Percentiles rank a stretch among this genome's conserved stretches.
phyloP scores from a whole-genome alignment of 345 rosid species.

The Nephelium lappaceum region DNA sequence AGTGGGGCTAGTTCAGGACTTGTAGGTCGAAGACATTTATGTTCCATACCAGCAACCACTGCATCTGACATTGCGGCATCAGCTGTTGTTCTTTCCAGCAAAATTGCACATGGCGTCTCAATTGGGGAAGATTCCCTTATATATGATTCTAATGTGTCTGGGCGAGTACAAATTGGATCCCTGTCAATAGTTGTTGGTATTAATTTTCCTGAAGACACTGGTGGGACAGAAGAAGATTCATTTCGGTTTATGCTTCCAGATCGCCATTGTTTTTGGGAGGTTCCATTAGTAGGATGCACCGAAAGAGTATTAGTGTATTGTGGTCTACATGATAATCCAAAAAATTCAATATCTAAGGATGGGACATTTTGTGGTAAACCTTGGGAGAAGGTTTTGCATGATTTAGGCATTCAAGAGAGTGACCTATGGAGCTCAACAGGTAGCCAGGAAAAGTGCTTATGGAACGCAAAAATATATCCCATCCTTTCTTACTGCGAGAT shows the following conservation, averaged over 20 bases:
- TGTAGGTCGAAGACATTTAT: slow-evolving; percentile 89
- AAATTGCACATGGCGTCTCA: slow-evolving; percentile 82
- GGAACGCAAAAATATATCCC: slow-evolving; percentile 93
- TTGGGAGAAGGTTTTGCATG: slow-evolving; percentile 70
- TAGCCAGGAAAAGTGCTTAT: slow-evolving; percentile 73
- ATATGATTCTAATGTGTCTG: slow-evolving; percentile 72
- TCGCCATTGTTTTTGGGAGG: slow-evolving; percentile 99
- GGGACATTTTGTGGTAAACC: slow-evolving; percentile 98
- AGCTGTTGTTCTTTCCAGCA: slow-evolving; percentile 82
- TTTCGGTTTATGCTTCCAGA: slow-evolving; percentile 86
- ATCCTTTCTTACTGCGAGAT: slow-evolving; percentile 72
- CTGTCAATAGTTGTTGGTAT: slow-evolving; percentile 85
- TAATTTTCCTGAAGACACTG: slow-evolving; percentile 54
- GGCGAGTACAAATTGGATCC: slow-evolving; percentile 87
- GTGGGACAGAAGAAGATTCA: slow-evolving; percentile 36
- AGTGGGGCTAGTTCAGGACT: slow-evolving; percentile 75
- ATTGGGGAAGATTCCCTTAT: slow-evolving; percentile 94
- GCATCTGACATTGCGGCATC: slow-evolving; percentile 91
- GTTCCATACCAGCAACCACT: slow-evolving; percentile 93
- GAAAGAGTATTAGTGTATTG: slow-evolving; percentile 81
- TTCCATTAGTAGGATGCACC: slow-evolving; percentile 69
- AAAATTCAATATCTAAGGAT: slow-evolving; percentile 53
- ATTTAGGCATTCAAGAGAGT: slow-evolving; percentile 67
- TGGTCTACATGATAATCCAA: slow-evolving; percentile 97
- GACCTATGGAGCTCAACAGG: slow-evolving; percentile 71